phyloP scores from a whole-genome alignment of 331 rosid genomes.

The Rosa hybrid region DNA sequence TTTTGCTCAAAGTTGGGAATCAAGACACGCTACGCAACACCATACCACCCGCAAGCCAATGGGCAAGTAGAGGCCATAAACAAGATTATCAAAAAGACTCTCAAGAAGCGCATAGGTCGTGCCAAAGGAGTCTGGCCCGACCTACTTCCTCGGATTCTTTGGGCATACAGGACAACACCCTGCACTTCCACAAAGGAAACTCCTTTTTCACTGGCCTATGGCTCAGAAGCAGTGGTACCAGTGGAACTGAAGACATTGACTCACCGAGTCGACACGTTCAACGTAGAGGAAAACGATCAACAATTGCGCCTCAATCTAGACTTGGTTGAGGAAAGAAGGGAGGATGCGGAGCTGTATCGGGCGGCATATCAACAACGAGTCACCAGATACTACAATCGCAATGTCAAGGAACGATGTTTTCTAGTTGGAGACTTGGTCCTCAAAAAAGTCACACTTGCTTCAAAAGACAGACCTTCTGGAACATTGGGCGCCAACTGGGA shows the following conservation, averaged over 20 bases:
- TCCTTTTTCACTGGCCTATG: neutral
- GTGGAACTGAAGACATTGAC: neutral
- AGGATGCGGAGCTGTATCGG: neutral
- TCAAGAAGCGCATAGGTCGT: neutral
- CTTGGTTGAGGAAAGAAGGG: neutral
- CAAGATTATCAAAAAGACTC: too few species aligned
- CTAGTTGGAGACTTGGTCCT: neutral
- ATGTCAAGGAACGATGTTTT: neutral
- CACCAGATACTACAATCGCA: neutral
- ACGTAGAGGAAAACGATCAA: neutral
- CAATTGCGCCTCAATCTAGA: neutral
- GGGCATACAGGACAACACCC: neutral
- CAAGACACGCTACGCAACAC: neutral
- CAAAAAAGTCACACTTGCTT: neutral
- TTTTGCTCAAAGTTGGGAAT: neutral
- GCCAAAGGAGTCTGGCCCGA: neutral
- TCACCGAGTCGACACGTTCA: neutral
- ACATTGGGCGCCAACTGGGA: neutral
- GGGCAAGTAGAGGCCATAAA: neutral
- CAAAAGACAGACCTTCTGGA: neutral
- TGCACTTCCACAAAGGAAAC: neutral
- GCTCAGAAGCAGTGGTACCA: neutral
- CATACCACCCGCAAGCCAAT: neutral
- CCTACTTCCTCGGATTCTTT: neutral
- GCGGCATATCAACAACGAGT: neutral